These are phyloP conservation scores for Nasturtium officinale DNA, from an alignment of 345 rosid genomes.

Conservation along the genomic window DNA sequence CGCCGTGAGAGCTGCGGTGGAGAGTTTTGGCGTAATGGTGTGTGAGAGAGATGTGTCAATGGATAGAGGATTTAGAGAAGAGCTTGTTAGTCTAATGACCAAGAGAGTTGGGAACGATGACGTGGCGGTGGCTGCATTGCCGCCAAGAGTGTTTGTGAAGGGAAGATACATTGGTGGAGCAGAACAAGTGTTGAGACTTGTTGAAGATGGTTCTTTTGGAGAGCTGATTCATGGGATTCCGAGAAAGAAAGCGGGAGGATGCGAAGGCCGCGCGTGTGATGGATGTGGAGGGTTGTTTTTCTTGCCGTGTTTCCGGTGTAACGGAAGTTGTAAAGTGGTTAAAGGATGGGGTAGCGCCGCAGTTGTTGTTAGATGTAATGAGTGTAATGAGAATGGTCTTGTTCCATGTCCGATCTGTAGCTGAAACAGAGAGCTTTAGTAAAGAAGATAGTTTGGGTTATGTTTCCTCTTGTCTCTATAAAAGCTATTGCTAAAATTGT, in stretches of 20 bases:
- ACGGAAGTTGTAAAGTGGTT: constrained; percentile 74
- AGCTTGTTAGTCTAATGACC: constrained; percentile 55
- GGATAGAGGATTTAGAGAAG: constrained; percentile 74
- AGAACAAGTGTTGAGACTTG: constrained; percentile 64
- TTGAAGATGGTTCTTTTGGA: constrained; percentile 69
- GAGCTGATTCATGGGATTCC: constrained; percentile 62
- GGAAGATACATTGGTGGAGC: constrained; percentile 92
- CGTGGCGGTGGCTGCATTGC: constrained; percentile 37
- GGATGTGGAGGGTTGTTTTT: constrained; percentile 77
- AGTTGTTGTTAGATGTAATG: constrained; percentile 58
- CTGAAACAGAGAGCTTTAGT: constrained; percentile 34
- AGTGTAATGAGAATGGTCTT: constrained; percentile 91
- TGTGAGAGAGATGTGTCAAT: constrained; percentile 85
- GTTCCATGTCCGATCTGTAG: constrained; percentile 80
- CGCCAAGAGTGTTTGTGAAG: constrained; percentile 72
- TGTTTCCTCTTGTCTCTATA: not conserved
- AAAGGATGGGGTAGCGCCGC: constrained; percentile 43
- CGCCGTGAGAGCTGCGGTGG: constrained; percentile 58
- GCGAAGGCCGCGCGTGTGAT: constrained; percentile 48
- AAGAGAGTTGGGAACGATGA: constrained; percentile 36
- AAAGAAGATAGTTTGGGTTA: too few relatives aligned
- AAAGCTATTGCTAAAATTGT: not conserved
- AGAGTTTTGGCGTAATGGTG: constrained; percentile 53
- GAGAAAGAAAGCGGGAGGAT: constrained; percentile 44
- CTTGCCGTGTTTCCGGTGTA: constrained; percentile 75